A percentile compares a stretch with the other conserved stretches of the same genome.
phyloP scores from a whole-genome alignment of 345 rosid genomes.

The Eutrema yunnanense region DNA sequence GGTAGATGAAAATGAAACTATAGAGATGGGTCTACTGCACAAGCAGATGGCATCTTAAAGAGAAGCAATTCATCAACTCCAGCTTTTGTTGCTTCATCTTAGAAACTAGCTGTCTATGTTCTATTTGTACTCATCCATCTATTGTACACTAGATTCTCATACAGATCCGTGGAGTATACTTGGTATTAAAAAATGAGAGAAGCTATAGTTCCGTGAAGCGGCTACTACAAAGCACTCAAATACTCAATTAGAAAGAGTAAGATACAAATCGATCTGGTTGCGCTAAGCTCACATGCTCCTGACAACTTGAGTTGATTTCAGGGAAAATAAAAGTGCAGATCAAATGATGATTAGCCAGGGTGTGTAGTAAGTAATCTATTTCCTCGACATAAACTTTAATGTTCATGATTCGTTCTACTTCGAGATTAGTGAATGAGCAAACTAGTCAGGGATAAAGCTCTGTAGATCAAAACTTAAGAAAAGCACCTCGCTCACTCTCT shows the following conservation, averaged over 20 bases:
- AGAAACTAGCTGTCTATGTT: neutral
- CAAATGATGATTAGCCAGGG: neutral
- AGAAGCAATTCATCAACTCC: neutral
- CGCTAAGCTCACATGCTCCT: neutral
- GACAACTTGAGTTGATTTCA: neutral
- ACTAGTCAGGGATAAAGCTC: neutral
- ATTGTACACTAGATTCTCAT: neutral
- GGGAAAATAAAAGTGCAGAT: neutral
- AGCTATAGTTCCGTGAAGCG: neutral
- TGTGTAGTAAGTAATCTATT: neutral
- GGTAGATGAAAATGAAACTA: neutral
- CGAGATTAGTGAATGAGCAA: neutral
- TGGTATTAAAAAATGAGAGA: neutral
- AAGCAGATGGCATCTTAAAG: neutral
- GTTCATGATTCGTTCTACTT: neutral
- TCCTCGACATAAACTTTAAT: neutral
- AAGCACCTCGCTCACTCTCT: neutral
- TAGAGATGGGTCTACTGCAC: neutral
- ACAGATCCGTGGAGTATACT: neutral
- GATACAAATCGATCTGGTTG: neutral
- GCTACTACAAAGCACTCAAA: neutral
- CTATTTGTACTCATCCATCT: neutral
- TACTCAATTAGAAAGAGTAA: too few species aligned
- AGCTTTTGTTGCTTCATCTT: neutral
- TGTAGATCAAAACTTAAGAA: neutral